Evolutionary conservation across 108 stramenopile species (phyloP), one percentile per base, ranked within the genome.

Genomic region (Parietichytrium sp.): DNA sequence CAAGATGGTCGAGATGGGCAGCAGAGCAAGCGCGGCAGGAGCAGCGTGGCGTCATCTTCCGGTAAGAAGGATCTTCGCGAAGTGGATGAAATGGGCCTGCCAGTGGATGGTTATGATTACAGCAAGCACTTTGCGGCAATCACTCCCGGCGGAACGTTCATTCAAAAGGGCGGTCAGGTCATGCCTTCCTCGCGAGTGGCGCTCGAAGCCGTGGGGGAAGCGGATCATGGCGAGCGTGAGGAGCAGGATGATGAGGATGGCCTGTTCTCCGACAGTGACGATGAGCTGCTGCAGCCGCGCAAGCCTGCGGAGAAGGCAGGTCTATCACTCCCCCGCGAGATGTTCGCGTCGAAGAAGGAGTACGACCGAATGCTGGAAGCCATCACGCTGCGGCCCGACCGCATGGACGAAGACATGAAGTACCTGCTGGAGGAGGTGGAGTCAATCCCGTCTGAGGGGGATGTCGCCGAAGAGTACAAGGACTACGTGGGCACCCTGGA

Each of bases 91-190:
- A 26, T 85, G 16, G 85, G 85, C 45, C 82, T 85, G 45, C 52
- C 78, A 15, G 55, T 82, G 26, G 85, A 85, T 27, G 85, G 85
- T 38, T 85, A 85, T 78, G 82, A 85, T 42, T 85, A 85, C 54
- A 23, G 47, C 30, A 50, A 83, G 51, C 85, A 85, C 47, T 27
- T 85, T 3, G 54, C 38, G 18, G 81, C 54, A 20, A 54, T 31
- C 8, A 81, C 20, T 18, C 52, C 45, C 31, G 47, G 51, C 78
- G 82, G 54, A 47, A 47, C 31, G 25, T 78, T 54, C 26, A 29
- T 54, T 16, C 4, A 12, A 20, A 7, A 53, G 48, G 15, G 23
- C 29, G 81, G 81, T 29, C 10, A 12, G 29, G 54, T 61, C 33
- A 48, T 79, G n/a, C 78, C 78, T 16, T 54, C 78, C 55, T 13